Conservation (phyloP, 2,329 filamentous ascomycete genomes). For the Ophiocordyceps camponoti-leonardi region DNA sequence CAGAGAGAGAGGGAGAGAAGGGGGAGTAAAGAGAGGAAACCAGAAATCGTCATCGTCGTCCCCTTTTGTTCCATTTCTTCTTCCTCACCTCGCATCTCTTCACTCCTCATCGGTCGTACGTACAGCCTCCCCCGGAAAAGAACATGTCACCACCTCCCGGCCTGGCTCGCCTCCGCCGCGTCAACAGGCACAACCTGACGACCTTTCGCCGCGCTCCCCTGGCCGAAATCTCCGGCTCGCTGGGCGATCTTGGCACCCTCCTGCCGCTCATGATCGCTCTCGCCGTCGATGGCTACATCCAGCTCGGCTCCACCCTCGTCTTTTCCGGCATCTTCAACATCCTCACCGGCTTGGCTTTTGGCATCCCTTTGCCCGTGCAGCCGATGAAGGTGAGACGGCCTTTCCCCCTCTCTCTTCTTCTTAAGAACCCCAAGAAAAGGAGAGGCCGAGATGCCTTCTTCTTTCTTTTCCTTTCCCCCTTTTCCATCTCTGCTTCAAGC, state of each 20-base stretch:
- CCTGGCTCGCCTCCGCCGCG: constrained; percentile 11
- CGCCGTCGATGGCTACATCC: constrained; percentile 59
- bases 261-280: constrained; percentile 81
- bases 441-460: too few relatives aligned
- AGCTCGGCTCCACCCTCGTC: constrained; percentile 67
- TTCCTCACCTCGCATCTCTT: background rate
- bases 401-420: too few relatives aligned
- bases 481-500: too few relatives aligned
- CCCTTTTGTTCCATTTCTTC: background rate
- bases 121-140: too few relatives aligned
- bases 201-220: constrained; percentile 29
- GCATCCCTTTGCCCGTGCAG: constrained; percentile 80
- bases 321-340: constrained; percentile 84
- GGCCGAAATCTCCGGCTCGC: constrained; percentile 71
- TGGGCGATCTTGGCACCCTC: constrained; percentile 77
- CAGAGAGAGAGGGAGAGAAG: too few relatives aligned
- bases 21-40: too few relatives aligned
- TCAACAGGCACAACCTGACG: constrained; percentile 28
- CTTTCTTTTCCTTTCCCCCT: too few relatives aligned
- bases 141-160: constrained; percentile 7
- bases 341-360: constrained; percentile 64
- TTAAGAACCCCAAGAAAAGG: too few relatives aligned
- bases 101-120: background rate
- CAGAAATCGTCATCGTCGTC: too few relatives aligned
- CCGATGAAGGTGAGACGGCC: constrained; percentile 56